Evolutionary conservation across 805 yeast species (phyloP).

Genomic region (Hanseniaspora meyeri): DNA sequence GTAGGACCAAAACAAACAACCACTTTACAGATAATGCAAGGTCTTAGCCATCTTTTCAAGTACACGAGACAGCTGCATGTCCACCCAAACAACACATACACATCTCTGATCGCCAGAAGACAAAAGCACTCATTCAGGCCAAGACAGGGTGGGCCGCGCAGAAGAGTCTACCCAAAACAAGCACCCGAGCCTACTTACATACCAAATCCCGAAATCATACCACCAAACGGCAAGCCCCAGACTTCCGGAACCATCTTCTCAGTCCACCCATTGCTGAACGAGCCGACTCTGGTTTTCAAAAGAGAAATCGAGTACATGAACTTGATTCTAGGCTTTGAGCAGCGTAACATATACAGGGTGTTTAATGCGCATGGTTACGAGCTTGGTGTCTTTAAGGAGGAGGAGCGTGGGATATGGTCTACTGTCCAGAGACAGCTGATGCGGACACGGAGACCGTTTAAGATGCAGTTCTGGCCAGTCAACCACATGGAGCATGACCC

Average conservation of each 20-base stretch:
- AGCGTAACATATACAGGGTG: constrained; percentile 67
- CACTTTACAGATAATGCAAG: neutral
- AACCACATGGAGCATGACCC: neutral
- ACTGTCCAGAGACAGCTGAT: constrained; percentile 72
- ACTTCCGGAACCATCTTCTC: neutral
- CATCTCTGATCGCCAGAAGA: neutral
- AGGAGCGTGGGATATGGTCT: constrained; percentile 41
- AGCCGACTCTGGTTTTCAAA: constrained; percentile 79
- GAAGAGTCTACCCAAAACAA: neutral
- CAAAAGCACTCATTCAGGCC: constrained; percentile 3
- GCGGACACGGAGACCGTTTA: constrained; percentile 75
- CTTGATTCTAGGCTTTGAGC: constrained; percentile 78
- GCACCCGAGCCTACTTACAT: neutral
- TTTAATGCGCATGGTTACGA: constrained; percentile 62
- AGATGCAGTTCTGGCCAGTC: constrained; percentile 53
- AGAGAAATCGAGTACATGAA: constrained; percentile 83
- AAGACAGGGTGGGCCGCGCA: neutral
- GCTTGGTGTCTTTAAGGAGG: constrained; percentile 77
- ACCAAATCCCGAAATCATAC: neutral
- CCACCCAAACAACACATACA: neutral
- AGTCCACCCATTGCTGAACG: constrained; percentile 32
- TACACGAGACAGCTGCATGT: neutral
- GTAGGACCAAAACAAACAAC: too few relatives aligned
- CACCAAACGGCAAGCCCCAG: neutral
- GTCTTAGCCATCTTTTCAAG: neutral